Conservation (phyloP, 2,329 filamentous ascomycete genomes). For the Neocatenulostroma microsporum region DNA sequence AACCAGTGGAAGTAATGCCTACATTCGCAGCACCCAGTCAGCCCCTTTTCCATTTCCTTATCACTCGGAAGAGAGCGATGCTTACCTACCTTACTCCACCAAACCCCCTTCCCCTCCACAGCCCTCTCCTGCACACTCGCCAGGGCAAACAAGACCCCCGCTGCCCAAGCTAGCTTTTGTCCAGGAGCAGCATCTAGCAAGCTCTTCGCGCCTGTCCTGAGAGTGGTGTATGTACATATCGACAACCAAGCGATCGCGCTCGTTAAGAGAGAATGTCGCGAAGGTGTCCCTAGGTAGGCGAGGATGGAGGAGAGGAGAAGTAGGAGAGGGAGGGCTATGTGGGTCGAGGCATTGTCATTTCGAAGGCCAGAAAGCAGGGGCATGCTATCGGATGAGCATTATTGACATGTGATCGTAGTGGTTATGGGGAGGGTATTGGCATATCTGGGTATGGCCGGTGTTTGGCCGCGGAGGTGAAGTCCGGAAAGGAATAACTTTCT, state of each 20-base stretch:
- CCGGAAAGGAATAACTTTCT: too few species aligned
- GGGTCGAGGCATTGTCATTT: too few species aligned
- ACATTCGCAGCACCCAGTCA: constrained; percentile 18
- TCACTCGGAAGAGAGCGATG: constrained; percentile 1
- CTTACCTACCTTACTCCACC: constrained; percentile 44
- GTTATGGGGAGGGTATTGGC: too few species aligned
- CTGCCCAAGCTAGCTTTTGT: constrained; percentile 31
- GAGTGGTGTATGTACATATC: constrained; percentile 30
- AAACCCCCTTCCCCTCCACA: constrained; percentile 37
- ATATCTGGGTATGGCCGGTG: too few species aligned
- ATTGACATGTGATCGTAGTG: too few species aligned
- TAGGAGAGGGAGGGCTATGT: constrained; percentile 23
- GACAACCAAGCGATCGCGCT: constrained; percentile 36
- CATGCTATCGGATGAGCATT: too few species aligned
- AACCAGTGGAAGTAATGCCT: constrained; percentile 24
- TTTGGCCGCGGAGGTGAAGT: too few species aligned
- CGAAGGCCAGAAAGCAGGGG: too few species aligned
- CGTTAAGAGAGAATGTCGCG: constrained; percentile 37
- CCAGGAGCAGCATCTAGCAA: constrained; percentile 18
- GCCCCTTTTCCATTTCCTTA: constrained; percentile 7
- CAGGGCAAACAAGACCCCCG: constrained; percentile 36
- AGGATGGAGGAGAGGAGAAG: constrained; percentile 30
- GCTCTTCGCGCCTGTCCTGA: constrained; percentile 24
- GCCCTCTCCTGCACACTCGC: constrained; percentile 38
- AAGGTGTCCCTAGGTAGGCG: constrained; percentile 29